Evolutionary conservation across 371 early-diverging fungal species (phyloP).

Genomic region (Mortierella polycephala): DNA sequence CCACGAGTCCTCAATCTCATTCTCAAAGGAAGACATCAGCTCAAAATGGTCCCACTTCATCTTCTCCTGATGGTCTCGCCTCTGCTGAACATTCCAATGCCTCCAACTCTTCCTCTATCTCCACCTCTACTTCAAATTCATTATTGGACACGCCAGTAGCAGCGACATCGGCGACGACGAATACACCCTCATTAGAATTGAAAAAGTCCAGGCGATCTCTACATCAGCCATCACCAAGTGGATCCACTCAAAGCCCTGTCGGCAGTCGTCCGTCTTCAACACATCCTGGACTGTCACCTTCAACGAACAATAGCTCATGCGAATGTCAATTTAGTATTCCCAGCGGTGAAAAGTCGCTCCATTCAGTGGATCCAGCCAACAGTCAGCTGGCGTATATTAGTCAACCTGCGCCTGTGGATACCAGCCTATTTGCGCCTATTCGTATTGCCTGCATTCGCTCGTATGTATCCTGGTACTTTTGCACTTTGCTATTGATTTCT

Average conservation of each 20-base stretch:
- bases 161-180: neutral
- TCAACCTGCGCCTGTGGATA: conserved; percentile 45
- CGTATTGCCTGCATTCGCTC: conserved; percentile 55
- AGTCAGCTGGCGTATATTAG: conserved; percentile 46
- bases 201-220: conserved; percentile 37
- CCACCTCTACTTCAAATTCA: conserved; percentile 8
- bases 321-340: conserved; percentile 51
- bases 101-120: neutral
- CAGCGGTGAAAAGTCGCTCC: conserved; percentile 45
- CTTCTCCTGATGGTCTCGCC: neutral
- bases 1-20: conserved; percentile 3
- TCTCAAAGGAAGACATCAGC: conserved; percentile 8
- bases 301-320: conserved; percentile 23
- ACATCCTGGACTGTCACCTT: conserved; percentile 13
- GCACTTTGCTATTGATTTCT: no score
- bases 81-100: neutral
- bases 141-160: conserved; percentile 6
- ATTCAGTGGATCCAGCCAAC: conserved; percentile 44
- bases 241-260: conserved; percentile 6
- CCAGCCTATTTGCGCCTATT: conserved; percentile 51
- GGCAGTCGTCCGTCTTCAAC: conserved; percentile 16
- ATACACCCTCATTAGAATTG: conserved; percentile 12
- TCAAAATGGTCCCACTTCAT: conserved; percentile 2
- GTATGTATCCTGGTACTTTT: conserved; percentile 18
- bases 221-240: conserved; percentile 28